A percentile compares a stretch with the other conserved stretches of the same genome.
Evolutionary conservation across 2,329 filamentous ascomycete genomes (phyloP).

Genomic region (Aspergillus pseudoterreus): DNA sequence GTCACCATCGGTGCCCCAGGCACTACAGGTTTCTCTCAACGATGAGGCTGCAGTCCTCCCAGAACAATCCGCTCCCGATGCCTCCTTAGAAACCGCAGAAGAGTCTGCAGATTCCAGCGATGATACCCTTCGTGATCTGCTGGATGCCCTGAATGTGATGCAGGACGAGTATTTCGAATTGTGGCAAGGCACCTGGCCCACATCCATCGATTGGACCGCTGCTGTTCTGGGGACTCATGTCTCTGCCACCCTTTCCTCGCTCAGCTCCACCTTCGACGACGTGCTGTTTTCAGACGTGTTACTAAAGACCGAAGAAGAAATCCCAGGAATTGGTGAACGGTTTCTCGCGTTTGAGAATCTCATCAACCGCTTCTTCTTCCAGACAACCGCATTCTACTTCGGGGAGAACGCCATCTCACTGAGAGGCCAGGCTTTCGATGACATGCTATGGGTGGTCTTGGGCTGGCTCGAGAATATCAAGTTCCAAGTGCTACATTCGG

Average conservation of each 20-base stretch:
- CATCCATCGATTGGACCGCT: constrained; percentile 87
- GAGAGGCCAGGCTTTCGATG: constrained; percentile 78
- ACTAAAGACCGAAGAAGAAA: constrained; percentile 3
- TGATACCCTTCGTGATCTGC: constrained; percentile 40
- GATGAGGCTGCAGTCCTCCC: constrained; percentile 6
- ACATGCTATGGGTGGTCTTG: constrained; percentile 92
- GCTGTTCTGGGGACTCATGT: constrained; percentile 80
- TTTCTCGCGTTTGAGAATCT: constrained; percentile 64
- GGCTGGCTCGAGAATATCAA: constrained; percentile 82
- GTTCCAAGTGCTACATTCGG: constrained; percentile 68
- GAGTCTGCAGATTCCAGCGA: constrained; percentile 12
- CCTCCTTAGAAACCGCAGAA: constrained; percentile 6
- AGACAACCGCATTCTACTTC: constrained; percentile 76
- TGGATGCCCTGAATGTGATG: constrained; percentile 68
- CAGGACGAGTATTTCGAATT: constrained; percentile 74
- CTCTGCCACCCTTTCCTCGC: constrained; percentile 66
- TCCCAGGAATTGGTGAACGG: constrained; percentile 3
- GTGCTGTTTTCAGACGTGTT: constrained; percentile 33
- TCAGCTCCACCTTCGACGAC: constrained; percentile 56
- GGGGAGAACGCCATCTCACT: constrained; percentile 76
- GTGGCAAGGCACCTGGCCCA: constrained; percentile 78
- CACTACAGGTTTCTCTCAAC: constrained; percentile 8
- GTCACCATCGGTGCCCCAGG: constrained; percentile 9
- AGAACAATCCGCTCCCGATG: constrained; percentile 14
- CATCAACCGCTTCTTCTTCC: constrained; percentile 77